phyloP scores from a whole-genome alignment of 208 protist genomes.

The Blastocrithidia nonstop region DNA sequence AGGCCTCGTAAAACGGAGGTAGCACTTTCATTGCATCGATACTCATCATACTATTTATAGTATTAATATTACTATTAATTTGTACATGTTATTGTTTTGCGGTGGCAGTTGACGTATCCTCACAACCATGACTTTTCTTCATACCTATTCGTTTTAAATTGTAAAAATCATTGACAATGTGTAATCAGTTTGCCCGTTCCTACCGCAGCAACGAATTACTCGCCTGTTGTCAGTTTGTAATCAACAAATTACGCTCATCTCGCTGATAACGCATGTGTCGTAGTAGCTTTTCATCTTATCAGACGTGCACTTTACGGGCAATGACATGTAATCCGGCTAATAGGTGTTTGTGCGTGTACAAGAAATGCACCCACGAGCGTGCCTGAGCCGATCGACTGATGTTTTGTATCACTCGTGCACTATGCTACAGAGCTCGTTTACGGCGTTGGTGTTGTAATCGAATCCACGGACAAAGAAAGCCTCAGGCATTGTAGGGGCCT shows the following conservation, averaged over 20 bases:
- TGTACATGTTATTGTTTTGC: too few relatives aligned
- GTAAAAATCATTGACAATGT: conserved; percentile 15
- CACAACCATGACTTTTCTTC: too few relatives aligned
- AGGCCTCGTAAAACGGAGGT: too few relatives aligned
- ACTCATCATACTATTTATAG: too few relatives aligned
- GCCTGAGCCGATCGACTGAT: conserved; percentile 37
- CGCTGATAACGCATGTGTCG: conserved; percentile 22
- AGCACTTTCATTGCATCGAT: too few relatives aligned
- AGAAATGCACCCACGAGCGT: conserved; percentile 29
- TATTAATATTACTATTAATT: too few relatives aligned
- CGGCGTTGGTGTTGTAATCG: conserved; percentile 16
- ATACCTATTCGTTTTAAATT: too few relatives aligned
- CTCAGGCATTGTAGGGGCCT: conserved; percentile 8
- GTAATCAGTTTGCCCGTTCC: conserved; percentile 29
- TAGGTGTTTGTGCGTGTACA: conserved; percentile 35
- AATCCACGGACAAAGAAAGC: conserved; percentile 35
- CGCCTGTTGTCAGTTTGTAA: conserved; percentile 25
- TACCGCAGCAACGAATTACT: conserved; percentile 19
- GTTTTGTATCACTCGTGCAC: conserved; percentile 46
- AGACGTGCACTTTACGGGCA: conserved; percentile 15
- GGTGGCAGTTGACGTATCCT: too few relatives aligned
- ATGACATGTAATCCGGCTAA: conserved; percentile 24
- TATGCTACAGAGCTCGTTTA: conserved; percentile 18
- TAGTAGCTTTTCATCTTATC: conserved; percentile 20
- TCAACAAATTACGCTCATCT: conserved; percentile 34